These are phyloP conservation scores for Saturnispora gosingensis DNA, from an alignment of 805 yeast species.

Conservation along the genomic window DNA sequence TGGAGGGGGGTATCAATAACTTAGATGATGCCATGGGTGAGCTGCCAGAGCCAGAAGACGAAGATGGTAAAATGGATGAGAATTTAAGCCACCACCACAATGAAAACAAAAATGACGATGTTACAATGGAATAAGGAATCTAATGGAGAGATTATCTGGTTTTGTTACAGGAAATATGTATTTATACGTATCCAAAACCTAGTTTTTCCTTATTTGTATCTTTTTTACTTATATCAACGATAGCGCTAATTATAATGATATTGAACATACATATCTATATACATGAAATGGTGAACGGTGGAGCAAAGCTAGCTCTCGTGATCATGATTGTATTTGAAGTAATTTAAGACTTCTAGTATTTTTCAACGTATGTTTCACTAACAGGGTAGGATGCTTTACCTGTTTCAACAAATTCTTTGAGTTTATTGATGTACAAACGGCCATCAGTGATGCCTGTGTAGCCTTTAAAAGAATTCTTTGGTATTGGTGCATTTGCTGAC, in stretches of 20 bases:
- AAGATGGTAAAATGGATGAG: slow-evolving; percentile 3
- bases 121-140: neutral
- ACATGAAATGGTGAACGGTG: slow-evolving; percentile 1
- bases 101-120: slow-evolving; percentile 1
- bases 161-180: too few species aligned
- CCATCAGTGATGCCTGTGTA: slow-evolving; percentile 63
- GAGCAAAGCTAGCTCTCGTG: neutral
- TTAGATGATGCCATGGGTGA: slow-evolving; percentile 2
- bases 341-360: slow-evolving; percentile 17
- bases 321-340: neutral
- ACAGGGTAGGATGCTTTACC: slow-evolving; percentile 44
- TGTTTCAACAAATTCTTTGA: slow-evolving; percentile 64
- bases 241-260: neutral
- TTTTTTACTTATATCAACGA: too few species aligned
- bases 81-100: neutral
- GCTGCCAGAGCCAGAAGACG: neutral
- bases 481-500: slow-evolving; percentile 60
- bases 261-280: slow-evolving; percentile 6
- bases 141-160: neutral
- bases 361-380: slow-evolving; percentile 24
- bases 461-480: slow-evolving; percentile 61
- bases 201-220: too few species aligned
- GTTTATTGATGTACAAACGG: slow-evolving; percentile 58
- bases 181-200: too few species aligned
- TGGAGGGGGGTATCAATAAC: neutral